Percentiles rank a stretch among this genome's conserved stretches.
phyloP scores from a whole-genome alignment of 176 grass and related monocot species.

The Thalia dealbata region DNA sequence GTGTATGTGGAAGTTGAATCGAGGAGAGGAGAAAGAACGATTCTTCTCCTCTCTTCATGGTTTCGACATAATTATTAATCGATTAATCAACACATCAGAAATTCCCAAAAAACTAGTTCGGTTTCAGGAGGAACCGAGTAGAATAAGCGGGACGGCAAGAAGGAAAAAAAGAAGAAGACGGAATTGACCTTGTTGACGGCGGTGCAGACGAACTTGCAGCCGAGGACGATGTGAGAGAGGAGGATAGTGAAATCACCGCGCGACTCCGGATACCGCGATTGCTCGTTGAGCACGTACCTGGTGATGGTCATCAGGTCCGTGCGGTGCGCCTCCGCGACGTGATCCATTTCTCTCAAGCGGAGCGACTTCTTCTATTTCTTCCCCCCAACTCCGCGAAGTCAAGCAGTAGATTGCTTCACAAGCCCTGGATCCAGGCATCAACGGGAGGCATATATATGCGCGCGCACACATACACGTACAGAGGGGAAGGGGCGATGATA shows the following conservation, averaged over 20 bases:
- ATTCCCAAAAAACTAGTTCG: neutral
- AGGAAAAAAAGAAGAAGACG: neutral
- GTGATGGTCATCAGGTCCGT: conserved; percentile 99
- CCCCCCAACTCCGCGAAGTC: no score
- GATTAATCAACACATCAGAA: no score
- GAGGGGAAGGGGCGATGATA: neutral
- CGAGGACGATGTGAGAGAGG: conserved; percentile 93
- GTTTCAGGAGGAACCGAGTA: neutral
- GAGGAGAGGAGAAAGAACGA: no score
- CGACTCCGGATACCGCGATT: conserved; percentile 60
- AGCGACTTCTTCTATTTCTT: neutral
- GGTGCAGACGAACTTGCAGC: conserved; percentile 96
- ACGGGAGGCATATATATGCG: neutral
- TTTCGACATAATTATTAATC: no score
- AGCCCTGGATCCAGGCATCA: neutral
- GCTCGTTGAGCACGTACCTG: conserved; percentile 90
- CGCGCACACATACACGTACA: no score
- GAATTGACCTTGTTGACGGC: conserved; percentile 69
- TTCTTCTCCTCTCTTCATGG: no score
- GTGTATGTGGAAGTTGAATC: no score
- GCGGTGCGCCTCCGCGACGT: conserved; percentile 60
- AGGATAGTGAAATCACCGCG: conserved; percentile 96
- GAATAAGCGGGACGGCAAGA: neutral
- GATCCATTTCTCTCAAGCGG: conserved; percentile 45
- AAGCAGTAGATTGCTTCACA: neutral